phyloP scores from a whole-genome alignment of 352 stramenopile genomes.

The Globisporangium yorkense region DNA sequence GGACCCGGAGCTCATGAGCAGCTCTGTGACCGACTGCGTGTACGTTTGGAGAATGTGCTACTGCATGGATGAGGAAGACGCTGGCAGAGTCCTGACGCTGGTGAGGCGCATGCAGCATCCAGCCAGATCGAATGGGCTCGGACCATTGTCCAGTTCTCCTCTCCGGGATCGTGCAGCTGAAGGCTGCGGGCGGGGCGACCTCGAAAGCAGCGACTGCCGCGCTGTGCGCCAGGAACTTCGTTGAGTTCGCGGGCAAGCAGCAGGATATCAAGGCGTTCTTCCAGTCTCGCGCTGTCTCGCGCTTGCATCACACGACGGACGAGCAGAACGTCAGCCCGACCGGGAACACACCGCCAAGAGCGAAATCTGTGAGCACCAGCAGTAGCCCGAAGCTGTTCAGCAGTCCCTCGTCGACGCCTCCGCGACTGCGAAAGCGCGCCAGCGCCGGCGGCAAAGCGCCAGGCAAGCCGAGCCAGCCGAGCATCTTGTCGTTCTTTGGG shows the following conservation, averaged over 20 bases:
- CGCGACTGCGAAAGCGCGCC: neutral
- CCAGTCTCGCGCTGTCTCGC: neutral
- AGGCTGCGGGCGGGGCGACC: constrained; percentile 2
- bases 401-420: neutral
- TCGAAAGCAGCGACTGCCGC: constrained; percentile 33
- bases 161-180: constrained; percentile 30
- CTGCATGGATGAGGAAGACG: neutral
- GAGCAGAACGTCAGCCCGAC: too few species aligned
- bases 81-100: neutral
- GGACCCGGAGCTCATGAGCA: constrained; percentile 38
- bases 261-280: constrained; percentile 56
- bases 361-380: neutral
- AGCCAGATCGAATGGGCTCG: constrained; percentile 54
- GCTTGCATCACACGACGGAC: neutral
- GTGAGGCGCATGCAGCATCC: constrained; percentile 22
- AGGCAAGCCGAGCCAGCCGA: constrained; percentile 13
- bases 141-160: constrained; percentile 78
- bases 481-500: constrained; percentile 52
- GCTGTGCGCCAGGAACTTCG: constrained; percentile 64
- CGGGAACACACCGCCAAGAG: neutral
- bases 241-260: constrained; percentile 74
- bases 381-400: constrained; percentile 2
- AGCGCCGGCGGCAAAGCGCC: neutral
- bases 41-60: constrained; percentile 13
- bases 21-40: constrained; percentile 50